Evolutionary conservation across 169 alveolate species (phyloP), one percentile per base, ranked within the genome.

Genomic region (Plasmodium vivax): DNA sequence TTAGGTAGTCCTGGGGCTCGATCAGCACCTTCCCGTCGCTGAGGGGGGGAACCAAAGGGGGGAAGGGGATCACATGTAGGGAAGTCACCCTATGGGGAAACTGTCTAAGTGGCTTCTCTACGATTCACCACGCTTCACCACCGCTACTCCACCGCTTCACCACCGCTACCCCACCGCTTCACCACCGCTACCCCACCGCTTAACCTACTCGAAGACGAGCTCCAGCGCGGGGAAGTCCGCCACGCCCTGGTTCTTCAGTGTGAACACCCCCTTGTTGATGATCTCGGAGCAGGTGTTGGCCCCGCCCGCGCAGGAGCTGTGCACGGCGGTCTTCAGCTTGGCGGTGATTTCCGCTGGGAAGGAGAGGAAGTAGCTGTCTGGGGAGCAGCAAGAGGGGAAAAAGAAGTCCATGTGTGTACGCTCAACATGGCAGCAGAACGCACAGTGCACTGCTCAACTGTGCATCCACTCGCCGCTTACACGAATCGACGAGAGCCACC

Each of bases 361-460:
- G 3, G 93, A 87, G 9, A 87, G 43, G 45, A 87, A 87, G 47
- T 75, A 87, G 36, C 68, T 79, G 45, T 87, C 93, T 87, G 79
- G 16, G 81, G 68, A 30, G 56, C 36, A n/a, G 14, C 34, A 1
- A 9, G 0, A 54, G 10, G 72, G 38, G 75, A 3, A 62, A 14
- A 1, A 5, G 34, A 68, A 0, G n/a, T 0, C 38, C 43, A 68
- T 68, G 38, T 27, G n/a, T 27, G 2, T 3, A 6, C 0, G 41
- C 3, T 68, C n/a, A 1, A 68, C 16, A 68, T 68, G 38, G 43
- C 14, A 19, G 75, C n/a, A 30, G 1, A 27, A 12, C 6, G 19
- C 19, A 0, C 32, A 8, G 12, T 82, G 27, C 19, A 38, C 43
- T 58, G 3, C 72, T 68, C 36, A 23, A 4, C 23, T 56, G 7